Evolutionary conservation across 2,329 filamentous ascomycete species (phyloP), one percentile per base, ranked within the genome.

Genomic region (Fusarium scirpi): DNA sequence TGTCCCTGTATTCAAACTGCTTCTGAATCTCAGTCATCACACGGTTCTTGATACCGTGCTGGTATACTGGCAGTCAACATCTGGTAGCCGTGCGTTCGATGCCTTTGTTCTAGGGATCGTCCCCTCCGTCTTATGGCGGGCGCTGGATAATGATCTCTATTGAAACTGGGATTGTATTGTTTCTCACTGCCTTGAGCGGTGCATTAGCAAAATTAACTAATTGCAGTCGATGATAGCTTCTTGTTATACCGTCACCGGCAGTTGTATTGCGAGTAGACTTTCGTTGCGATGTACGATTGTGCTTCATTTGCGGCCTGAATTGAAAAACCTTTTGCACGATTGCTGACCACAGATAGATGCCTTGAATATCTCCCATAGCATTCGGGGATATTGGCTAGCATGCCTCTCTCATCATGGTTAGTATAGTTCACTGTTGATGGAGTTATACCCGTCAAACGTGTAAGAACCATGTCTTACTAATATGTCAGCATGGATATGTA

Each of bases 41-140:
- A n/a, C 10, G 3, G 11, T 6, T 11, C 18, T n/a, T 38, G 18
- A n/a, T 12, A 12, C 18, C 3, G 18, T 1, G 4, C 3, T 38
- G 34, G 10, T 38, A 38, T n/a, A 18, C 34, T 38, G 18, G 34
- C 3, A n/a, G 34, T 38, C 34, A 38, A 1, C 34, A 38, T 38
- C 10, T 38, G 10, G 18, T 27, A 43, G 22, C 41, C 47, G 29
- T 25, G 9, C 16, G 11, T 25, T 6, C 0, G 4, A 15, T 7
- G 22, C 30, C 51, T 65, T 65, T 65, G 62, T 65, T 52, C 20
- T 29, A 11, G 10, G 18, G 6, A 38, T 12, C 18, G 1, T n/a
- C 34, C 5, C 10, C 10, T 38, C 34, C 34, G 18, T 38, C 18
- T n/a, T 38, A n/a, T n/a, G 10, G 34, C 18, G 18, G 34, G 18